Percentiles rank a stretch among this genome's conserved stretches.
phyloP scores from a whole-genome alignment of 768 basidiomycete species.

The Suillus variegatus region DNA sequence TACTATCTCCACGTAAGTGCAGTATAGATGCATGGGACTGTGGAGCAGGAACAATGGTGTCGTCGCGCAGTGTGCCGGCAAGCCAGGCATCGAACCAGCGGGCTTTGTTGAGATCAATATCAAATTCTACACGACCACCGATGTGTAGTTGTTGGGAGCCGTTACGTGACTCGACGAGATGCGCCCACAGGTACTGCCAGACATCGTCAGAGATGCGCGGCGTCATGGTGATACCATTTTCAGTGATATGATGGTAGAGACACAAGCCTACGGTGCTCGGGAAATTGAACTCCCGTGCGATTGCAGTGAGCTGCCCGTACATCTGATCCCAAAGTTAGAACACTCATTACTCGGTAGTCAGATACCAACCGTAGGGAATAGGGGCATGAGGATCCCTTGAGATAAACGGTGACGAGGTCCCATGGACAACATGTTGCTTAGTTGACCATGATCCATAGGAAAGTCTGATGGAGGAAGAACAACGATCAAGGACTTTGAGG shows the following conservation, averaged over 20 bases:
- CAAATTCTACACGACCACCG: slow-evolving; percentile 82
- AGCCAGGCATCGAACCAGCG: slow-evolving; percentile 80
- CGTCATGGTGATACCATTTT: slow-evolving; percentile 54
- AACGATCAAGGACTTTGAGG: slow-evolving; percentile 58
- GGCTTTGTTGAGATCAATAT: slow-evolving; percentile 75
- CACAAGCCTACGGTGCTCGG: slow-evolving; percentile 77
- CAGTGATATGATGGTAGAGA: slow-evolving; percentile 70
- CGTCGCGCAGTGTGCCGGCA: slow-evolving; percentile 50
- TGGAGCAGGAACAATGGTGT: slow-evolving; percentile 38
- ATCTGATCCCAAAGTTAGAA: slow-evolving; percentile 46
- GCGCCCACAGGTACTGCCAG: slow-evolving; percentile 73
- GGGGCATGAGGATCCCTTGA: slow-evolving; percentile 73
- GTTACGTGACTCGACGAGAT: slow-evolving; percentile 49
- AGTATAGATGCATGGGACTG: slow-evolving; percentile 44
- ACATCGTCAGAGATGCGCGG: slow-evolving; percentile 79
- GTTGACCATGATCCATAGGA: slow-evolving; percentile 55
- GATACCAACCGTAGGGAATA: slow-evolving; percentile 63
- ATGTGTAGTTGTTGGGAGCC: slow-evolving; percentile 53
- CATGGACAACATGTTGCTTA: slow-evolving; percentile 57
- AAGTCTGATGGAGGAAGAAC: slow-evolving; percentile 66
- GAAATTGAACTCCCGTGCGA: slow-evolving; percentile 81
- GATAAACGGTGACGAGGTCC: slow-evolving; percentile 62
- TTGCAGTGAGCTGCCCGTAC: slow-evolving; percentile 73
- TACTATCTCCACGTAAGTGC: slow-evolving; percentile 58
- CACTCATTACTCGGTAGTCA: slow-evolving; percentile 1